Base-by-base conservation (phyloP, 1,284 basidiomycete genomes). In the Macrocystidia cucumis region DNA sequence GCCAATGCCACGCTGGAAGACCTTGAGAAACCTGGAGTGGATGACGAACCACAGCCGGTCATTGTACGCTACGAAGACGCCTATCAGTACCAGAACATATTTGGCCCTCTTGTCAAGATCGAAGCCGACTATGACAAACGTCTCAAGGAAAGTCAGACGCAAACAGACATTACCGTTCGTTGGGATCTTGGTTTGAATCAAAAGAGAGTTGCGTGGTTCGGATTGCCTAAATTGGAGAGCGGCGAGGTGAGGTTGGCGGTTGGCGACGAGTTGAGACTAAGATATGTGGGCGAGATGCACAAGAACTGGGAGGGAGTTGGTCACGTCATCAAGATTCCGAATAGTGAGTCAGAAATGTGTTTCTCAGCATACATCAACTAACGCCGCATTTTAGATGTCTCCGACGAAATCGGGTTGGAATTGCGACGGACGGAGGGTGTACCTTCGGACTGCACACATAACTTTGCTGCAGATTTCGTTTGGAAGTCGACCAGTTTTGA, bases 401-500 rank as follows among this genome's bases (percentile, higher is more conserved):
- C 93, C 9, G 96, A 98, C 57, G 96, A 98, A 63, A 93, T 99
- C 54, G 93, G 85, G 3, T 68, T 98, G 42, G 96, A 99, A 59
- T 69, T 99, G 29, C 72, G 91, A 41, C 72, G 87, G 35, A 81
- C 87, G 4, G 93, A 98, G 45, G 90, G 89, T n/a, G 93, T 96
- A 4, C 96, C 96, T 2, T 78, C 84, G 13, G 92, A 98, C 33
- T 80, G 92, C 63, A 95, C 90, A 0, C 90, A 95, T 53, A 90
- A 91, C 49, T 98, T 96, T 54, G 84, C 88, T 0, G 93, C 85
- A 27, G 96, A 98, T 57, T 99, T 98, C 52, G 92, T 99, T 9
- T 99, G 96, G 96, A 98, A 98, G 61, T 92, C 91, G 5, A 98
- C 96, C 1, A 96, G 91, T 54, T 99, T 98, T 50, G 95, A 98